Evolutionary conservation across 805 yeast genomes (phyloP), one percentile per base, ranked within the genome.

Genomic region (Myxozyma neotropica): DNA sequence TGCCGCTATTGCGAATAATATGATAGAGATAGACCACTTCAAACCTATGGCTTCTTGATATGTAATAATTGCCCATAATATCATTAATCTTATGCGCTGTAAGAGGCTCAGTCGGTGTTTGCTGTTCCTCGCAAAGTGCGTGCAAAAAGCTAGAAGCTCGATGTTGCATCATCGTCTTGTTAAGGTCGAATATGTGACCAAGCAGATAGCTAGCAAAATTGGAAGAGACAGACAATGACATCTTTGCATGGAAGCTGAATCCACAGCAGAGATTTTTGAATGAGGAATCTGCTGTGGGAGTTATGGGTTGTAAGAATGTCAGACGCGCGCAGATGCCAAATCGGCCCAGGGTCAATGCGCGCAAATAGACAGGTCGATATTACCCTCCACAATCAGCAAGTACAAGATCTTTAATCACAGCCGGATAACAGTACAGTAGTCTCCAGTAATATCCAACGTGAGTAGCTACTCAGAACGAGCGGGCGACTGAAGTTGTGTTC

Each of bases 21-120:
- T 47, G 40, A 23, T 47, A 47, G 21, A 47, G 27, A 47, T 31
- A 33, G 15, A 31, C 24, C 4, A 47, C 40, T 33, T 47, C 51
- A 2, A 47, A 19, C 27, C n/a, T 17, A 47, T 47, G 51, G 12
- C 7, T 35, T 2, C 19, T 24, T 12, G 33, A 33, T 19, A 47
- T 19, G 13, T 33, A 2, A 23, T 21, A 23, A 7, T 31, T 33
- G 3, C 19, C 23, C 51, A 47, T 47, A 8, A 33, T 33, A 13
- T 17, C 15, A 6, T 29, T 17, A 8, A 47, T 19, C 15, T 33
- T 36, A 4, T 31, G 40, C 3, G 12, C 26, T 10, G 27, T 31
- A n/a, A 47, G 35, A 5, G 17, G 24, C 7, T 8, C 8, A 13
- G 23, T 21, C 2, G 19, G n/a, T 3, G 3, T 35, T 10, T 31